Evolutionary conservation across 768 basidiomycete genomes (phyloP).

Genomic region (Xerocomellus intermedius): DNA sequence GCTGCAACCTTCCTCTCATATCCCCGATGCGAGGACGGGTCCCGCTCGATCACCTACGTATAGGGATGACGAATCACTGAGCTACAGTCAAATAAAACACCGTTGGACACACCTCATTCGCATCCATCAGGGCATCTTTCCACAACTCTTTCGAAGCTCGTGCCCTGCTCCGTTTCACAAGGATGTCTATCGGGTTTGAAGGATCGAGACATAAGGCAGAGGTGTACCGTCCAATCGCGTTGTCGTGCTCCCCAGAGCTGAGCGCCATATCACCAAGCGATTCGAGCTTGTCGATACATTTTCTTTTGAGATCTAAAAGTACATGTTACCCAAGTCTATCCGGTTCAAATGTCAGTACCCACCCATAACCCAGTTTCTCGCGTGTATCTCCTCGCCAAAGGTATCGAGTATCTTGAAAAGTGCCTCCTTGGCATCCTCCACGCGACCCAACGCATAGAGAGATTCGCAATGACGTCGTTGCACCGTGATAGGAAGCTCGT

Average conservation of each 20-base stretch:
- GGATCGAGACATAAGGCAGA: constrained; percentile 2
- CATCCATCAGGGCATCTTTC: too few relatives aligned
- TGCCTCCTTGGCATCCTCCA: too few relatives aligned
- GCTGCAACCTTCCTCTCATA: neutral
- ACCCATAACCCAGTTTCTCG: neutral
- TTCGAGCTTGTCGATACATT: neutral
- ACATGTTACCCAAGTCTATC: neutral
- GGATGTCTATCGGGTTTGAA: too few relatives aligned
- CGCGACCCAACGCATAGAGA: neutral
- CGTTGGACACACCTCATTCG: too few relatives aligned
- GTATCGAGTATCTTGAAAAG: too few relatives aligned
- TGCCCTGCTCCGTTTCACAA: too few relatives aligned
- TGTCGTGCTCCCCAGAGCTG: neutral
- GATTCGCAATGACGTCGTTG: neutral
- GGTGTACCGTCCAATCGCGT: constrained; percentile 6
- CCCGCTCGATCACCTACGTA: neutral
- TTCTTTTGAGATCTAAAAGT: neutral
- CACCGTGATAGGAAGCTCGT: neutral
- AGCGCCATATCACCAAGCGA: neutral
- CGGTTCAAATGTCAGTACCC: neutral
- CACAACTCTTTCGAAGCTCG: too few relatives aligned
- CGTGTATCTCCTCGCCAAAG: too few relatives aligned
- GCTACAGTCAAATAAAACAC: neutral
- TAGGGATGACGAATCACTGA: neutral
- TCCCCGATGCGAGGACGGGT: neutral